Base-by-base conservation (phyloP, 2,329 filamentous ascomycete genomes). In the Aspergillus bombycis region DNA sequence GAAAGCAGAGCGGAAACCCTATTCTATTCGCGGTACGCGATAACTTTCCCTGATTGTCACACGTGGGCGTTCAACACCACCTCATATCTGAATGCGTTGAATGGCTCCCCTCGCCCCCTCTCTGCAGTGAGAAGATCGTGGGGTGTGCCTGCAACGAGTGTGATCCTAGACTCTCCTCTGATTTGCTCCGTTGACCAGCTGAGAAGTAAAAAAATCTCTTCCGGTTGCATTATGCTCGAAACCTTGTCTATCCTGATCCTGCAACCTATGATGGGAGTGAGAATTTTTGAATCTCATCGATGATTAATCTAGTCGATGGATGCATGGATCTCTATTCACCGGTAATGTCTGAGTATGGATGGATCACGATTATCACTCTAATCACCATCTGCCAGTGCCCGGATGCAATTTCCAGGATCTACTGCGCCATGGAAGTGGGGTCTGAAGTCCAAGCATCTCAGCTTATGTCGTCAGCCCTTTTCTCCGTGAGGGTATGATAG, bases 21-120 rank as follows among this genome's bases (percentile, higher is more conserved):
- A 48, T 57, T 52, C 28, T n/a, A 57, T 48, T 62, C 54, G 48
- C 63, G 64, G 65, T 62, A 61, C 53, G 63, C 67, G 65, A 68
- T 52, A 67, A 61, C 57, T 60, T 61, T 59, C 61, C 63, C 23
- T 60, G 56, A 61, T 59, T 28, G 45, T 60, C 32, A 63, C 66
- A 67, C 65, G 65, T 68, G 66, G 65, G 65, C 34, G 41, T 61
- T 60, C 38, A 52, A 45, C 48, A 54, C 36, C 28, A 38, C 50
- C 48, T 53, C 48, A 53, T 53, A 9, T 53, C 41, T 34, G 55
- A 50, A 60, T 43, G 16, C 58, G 56, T 62, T 55, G 11, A 41
- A 10, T 59, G n/a, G 57, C 28, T 52, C 36, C 38, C 45, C 28
- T 36, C 34, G 30, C n/a, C 28, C 30, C 54, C 54, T 54, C 28